Percentiles rank a stretch among this genome's conserved stretches.
Evolutionary conservation across 257 asterid genomes (phyloP).

Genomic region (Penstemon newberryi): DNA sequence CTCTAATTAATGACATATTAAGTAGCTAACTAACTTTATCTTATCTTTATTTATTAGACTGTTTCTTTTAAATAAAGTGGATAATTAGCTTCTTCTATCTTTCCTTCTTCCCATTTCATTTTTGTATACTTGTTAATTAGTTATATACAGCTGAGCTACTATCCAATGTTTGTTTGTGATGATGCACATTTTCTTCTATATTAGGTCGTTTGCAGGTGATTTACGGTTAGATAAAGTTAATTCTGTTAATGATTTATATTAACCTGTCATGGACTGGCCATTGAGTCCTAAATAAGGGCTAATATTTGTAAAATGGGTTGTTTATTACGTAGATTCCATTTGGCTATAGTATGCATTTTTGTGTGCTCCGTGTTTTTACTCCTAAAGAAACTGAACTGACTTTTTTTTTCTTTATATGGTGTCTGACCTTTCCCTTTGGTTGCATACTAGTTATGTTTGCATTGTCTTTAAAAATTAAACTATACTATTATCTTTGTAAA

Average conservation of each 20-base stretch:
- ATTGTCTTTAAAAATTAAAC: not conserved
- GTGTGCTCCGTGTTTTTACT: not conserved
- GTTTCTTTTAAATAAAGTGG: slow-evolving; percentile 15
- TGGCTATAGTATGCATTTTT: not conserved
- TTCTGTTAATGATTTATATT: not conserved
- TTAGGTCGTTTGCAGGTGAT: slow-evolving; percentile 16
- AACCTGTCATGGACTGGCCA: no score
- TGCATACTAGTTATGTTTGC: not conserved
- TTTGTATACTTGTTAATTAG: not conserved
- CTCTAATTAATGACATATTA: slow-evolving; percentile 6
- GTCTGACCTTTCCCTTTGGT: slow-evolving; percentile 9
- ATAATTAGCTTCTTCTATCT: not conserved
- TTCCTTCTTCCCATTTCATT: not conserved
- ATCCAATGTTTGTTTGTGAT: not conserved
- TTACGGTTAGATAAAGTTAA: slow-evolving; percentile 7
- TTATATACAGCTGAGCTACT: slow-evolving; percentile 10
- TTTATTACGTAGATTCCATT: not conserved
- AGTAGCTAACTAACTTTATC: not conserved
- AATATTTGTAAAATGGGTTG: no score
- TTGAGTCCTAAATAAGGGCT: no score
- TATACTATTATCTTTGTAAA: not conserved
- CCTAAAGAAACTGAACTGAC: not conserved
- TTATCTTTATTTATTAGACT: slow-evolving; percentile 24
- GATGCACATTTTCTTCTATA: not conserved
- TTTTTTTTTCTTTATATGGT: not conserved